Percentiles rank a stretch among this genome's conserved stretches.
Evolutionary conservation across 2,329 filamentous ascomycete genomes (phyloP).

Genomic region (Xylaria sp.): DNA sequence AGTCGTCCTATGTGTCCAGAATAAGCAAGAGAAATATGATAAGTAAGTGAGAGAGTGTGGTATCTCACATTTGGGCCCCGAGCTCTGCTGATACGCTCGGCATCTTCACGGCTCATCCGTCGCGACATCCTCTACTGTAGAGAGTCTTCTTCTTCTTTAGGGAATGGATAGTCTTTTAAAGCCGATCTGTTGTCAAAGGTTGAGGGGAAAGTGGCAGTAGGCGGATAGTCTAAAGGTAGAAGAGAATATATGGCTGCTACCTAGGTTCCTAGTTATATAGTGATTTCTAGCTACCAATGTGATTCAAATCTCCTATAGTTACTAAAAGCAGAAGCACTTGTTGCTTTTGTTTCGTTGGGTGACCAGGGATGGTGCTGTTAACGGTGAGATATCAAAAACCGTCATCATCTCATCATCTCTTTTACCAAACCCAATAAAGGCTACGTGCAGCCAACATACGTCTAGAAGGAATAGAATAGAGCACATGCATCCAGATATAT

Average conservation of each 20-base stretch:
- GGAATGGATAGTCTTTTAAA: neutral
- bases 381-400: neutral
- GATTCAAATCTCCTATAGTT: neutral
- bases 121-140: slow-evolving; percentile 42
- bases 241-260: neutral
- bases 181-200: neutral
- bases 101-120: slow-evolving; percentile 58
- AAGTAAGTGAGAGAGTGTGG: neutral
- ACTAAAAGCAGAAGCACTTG: neutral
- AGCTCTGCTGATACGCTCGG: slow-evolving; percentile 56
- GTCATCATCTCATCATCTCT: slow-evolving; percentile 8
- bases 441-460: slow-evolving; percentile 11
- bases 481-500: slow-evolving; percentile 8
- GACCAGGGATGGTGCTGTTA: neutral
- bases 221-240: neutral
- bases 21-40: neutral
- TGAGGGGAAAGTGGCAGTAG: neutral
- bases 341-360: slow-evolving; percentile 16
- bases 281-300: neutral
- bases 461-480: slow-evolving; percentile 5
- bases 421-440: neutral
- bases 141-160: neutral
- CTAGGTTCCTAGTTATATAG: slow-evolving; percentile 19
- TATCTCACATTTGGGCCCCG: slow-evolving; percentile 47
- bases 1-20: slow-evolving; percentile 40